Conservation (phyloP, 495 filamentous ascomycete genomes). For the Cercophora samala region DNA sequence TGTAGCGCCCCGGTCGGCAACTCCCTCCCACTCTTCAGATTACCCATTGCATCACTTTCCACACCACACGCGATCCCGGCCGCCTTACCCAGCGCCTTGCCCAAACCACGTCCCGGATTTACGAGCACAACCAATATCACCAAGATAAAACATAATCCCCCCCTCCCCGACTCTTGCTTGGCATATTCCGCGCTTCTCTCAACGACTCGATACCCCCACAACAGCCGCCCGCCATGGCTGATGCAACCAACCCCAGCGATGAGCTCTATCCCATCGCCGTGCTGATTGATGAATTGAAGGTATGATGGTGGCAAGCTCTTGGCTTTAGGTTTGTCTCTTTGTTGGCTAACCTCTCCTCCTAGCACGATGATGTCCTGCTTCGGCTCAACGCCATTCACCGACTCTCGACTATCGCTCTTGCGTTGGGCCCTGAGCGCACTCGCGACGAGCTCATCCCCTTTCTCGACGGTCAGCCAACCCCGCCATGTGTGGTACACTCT, state of each 20-base stretch:
- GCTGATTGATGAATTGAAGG: conserved; percentile 98
- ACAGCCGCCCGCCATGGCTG: conserved; percentile 48
- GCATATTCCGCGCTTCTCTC: conserved; percentile 13
- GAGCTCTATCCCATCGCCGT: conserved; percentile 99
- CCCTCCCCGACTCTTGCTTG: neutral
- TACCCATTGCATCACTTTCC: conserved; percentile 36
- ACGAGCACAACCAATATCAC: conserved; percentile 10
- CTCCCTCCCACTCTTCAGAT: conserved; percentile 20
- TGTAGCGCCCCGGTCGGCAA: conserved; percentile 16
- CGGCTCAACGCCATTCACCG: conserved; percentile 97
- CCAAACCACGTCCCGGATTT: conserved; percentile 21
- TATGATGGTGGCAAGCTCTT: conserved; percentile 43
- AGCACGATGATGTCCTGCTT: conserved; percentile 98
- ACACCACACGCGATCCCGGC: conserved; percentile 33
- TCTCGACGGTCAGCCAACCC: conserved; percentile 72
- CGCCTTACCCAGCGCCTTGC: conserved; percentile 22
- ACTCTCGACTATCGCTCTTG: conserved; percentile 94
- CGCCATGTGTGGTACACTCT: conserved; percentile 9
- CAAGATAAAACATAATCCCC: conserved; percentile 7
- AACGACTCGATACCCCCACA: conserved; percentile 17
- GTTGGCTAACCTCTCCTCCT: conserved; percentile 15
- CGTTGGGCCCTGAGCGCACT: conserved; percentile 90
- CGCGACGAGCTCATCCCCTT: conserved; percentile 98
- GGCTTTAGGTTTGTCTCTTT: neutral
- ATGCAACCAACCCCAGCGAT: conserved; percentile 65